Evolutionary conservation across 2,329 filamentous ascomycete species (phyloP).

Genomic region (Phoma sp.): DNA sequence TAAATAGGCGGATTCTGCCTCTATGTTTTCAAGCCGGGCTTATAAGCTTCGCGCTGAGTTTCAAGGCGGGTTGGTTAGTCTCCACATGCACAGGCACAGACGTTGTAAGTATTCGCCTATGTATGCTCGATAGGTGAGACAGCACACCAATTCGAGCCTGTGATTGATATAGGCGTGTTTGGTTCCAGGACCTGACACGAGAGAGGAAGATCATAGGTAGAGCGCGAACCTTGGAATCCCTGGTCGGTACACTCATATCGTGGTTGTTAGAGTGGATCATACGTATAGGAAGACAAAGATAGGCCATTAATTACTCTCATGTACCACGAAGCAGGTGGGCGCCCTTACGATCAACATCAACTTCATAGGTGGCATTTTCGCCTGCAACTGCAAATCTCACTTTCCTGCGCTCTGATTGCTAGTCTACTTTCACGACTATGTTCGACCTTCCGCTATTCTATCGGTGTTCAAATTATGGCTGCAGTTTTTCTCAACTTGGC

Average conservation of each 20-base stretch:
- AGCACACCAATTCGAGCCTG: not conserved
- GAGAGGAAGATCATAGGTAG: not conserved
- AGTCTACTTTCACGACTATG: not conserved
- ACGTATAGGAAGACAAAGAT: not conserved
- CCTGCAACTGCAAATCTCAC: not conserved
- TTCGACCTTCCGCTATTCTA: not conserved
- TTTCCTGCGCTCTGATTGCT: not conserved
- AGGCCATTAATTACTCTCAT: not conserved
- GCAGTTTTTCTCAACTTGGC: not conserved
- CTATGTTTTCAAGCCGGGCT: not conserved
- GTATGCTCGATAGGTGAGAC: not conserved
- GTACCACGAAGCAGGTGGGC: not conserved
- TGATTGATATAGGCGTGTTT: not conserved
- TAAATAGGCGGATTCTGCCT: not conserved
- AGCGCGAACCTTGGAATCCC: not conserved
- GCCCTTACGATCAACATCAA: not conserved
- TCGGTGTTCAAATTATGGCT: not conserved
- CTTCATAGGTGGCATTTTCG: not conserved
- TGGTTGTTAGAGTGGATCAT: not conserved
- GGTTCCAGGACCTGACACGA: not conserved
- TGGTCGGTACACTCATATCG: not conserved
- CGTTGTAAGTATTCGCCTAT: not conserved
- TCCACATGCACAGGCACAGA: not conserved
- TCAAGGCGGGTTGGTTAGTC: conserved; percentile 1
- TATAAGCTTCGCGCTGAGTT: not conserved